Evolutionary conservation across 2,329 filamentous ascomycete genomes (phyloP).

Genomic region (Sporothrix variecibatus): DNA sequence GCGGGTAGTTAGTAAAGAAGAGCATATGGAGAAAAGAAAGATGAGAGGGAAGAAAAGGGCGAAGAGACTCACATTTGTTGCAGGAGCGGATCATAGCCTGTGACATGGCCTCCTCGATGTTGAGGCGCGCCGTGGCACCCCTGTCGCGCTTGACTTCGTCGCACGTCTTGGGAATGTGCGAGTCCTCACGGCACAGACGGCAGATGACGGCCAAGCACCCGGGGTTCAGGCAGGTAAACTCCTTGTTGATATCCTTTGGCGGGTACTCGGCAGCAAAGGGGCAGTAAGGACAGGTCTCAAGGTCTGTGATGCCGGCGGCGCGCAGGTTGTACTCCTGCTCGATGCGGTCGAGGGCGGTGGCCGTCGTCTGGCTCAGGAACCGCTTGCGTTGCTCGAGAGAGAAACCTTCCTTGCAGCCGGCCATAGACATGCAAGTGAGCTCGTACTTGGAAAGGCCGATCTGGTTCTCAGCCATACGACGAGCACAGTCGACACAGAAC

Average conservation of each 20-base stretch:
- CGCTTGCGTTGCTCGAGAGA: conserved; percentile 53
- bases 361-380: conserved; percentile 60
- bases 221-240: conserved; percentile 70
- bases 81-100: conserved; percentile 75
- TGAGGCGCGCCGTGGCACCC: conserved; percentile 62
- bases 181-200: conserved; percentile 66
- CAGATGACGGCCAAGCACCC: conserved; percentile 67
- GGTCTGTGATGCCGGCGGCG: conserved; percentile 68
- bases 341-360: conserved; percentile 66
- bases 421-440: conserved; percentile 69
- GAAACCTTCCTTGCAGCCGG: conserved; percentile 66
- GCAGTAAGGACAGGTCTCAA: conserved; percentile 80
- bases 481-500: conserved; percentile 71
- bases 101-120: conserved; percentile 83
- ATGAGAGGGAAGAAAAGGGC: background rate
- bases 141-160: conserved; percentile 64
- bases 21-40: background rate
- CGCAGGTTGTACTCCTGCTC: conserved; percentile 70
- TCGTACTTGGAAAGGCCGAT: conserved; percentile 70
- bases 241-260: conserved; percentile 65
- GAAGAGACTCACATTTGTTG: conserved; percentile 56
- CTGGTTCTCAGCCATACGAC: conserved; percentile 64
- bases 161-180: conserved; percentile 73
- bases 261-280: conserved; percentile 75
- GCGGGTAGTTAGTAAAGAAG: conserved; percentile 27